Evolutionary conservation across 805 yeast genomes (phyloP), one percentile per base, ranked within the genome.

Genomic region (Pichia rugopelliculosa): DNA sequence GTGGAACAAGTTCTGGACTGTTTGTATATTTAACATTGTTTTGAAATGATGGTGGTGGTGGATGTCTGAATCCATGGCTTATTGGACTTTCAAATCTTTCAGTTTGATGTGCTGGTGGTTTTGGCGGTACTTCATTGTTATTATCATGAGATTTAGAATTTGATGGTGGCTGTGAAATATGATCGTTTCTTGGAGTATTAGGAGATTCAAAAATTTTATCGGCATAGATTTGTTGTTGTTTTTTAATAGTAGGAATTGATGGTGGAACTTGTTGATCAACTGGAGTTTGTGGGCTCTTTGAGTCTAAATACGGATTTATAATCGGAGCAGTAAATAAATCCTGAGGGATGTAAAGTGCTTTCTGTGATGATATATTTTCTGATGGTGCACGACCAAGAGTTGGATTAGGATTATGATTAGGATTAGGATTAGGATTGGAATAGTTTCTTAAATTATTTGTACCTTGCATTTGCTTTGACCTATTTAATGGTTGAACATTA

Each of bases 311-410:
- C 45, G 51, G 52, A 20, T 52, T 52, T 13, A 38, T 26, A 34
- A 45, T 44, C 2, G 59, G 57, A 20, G 47, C 49, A 17, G 42
- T 36, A 40, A 45, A 48, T 13, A 48, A 12, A 6, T 43, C 50
- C 2, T 15, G 18, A 15, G 34, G 34, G 10, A 33, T 26, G 42
- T 56, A 52, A 6, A 51, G 39, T 33, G 49, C 56, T 37, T 55
- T 51, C 42, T 60, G 60, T 9, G 57, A 24, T 4, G 51, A 53
- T 24, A 60, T 57, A 44, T 59, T 58, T 45, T 59, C 53, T 9
- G 57, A 48, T 15, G 65, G 64, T 21, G 65, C 62, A 12, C 62
- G 50, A 41, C 46, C n/a, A 27, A 23, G 11, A 15, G 6, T 24
- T 13, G 41, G 15, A 15, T 13, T 24, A n/a, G 13, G 22, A 7